These are phyloP conservation scores for Mesembryanthemum crystallinum DNA, from an alignment of 148 eudicot species.

Conservation along the genomic window DNA sequence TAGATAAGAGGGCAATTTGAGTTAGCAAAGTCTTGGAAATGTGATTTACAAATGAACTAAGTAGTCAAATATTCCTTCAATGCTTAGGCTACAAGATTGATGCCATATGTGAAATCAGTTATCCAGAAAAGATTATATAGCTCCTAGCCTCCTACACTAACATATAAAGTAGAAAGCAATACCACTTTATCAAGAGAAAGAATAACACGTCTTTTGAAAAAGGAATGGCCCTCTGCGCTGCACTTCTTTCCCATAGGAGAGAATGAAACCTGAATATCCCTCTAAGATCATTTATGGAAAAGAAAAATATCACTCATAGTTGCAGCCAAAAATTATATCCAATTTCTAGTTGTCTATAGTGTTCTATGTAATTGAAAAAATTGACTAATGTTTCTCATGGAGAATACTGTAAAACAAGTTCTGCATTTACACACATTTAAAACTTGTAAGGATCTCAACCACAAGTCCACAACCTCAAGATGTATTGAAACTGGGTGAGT, in stretches of 20 bases:
- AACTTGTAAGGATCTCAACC: neutral
- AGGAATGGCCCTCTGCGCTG: neutral
- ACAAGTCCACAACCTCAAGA: neutral
- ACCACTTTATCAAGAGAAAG: neutral
- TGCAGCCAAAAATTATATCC: neutral
- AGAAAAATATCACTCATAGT: neutral
- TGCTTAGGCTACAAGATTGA: slow-evolving; percentile 4
- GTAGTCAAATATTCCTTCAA: neutral
- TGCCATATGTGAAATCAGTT: neutral
- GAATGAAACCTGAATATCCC: neutral
- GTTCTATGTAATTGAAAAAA: neutral
- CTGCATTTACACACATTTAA: neutral
- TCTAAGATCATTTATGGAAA: neutral
- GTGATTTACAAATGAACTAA: neutral
- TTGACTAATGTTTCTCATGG: neutral
- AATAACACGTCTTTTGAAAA: neutral
- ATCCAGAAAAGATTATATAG: neutral
- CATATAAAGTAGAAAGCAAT: neutral
- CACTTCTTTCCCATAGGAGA: neutral
- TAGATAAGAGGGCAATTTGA: neutral
- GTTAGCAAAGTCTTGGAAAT: neutral
- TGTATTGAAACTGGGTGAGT: neutral
- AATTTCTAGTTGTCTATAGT: neutral
- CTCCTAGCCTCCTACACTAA: neutral
- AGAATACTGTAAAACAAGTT: neutral